Base-by-base conservation (phyloP, 331 rosid species). In the Pyrus hybrid region DNA sequence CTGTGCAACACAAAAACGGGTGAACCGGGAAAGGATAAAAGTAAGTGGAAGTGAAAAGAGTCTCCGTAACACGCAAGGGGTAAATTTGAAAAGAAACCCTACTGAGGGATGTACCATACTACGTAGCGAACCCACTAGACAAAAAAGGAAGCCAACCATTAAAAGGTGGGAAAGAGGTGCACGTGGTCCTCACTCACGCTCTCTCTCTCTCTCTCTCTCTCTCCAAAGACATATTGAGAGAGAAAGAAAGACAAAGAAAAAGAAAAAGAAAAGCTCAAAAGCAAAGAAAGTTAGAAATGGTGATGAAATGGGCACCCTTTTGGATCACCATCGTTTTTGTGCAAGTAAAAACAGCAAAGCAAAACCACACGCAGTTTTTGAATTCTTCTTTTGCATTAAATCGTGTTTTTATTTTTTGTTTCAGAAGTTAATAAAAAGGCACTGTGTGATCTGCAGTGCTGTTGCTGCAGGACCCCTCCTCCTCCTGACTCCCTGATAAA, bases 141-240 rank as follows among this genome's bases (percentile, higher is more conserved):
- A 70, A 73, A 76, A 82, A 78, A 45, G 66, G 70, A 20, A 78
- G 80, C 58, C 51, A 69, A 80, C 89, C 92, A 80, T 86, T 73
- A 67, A 83, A 83, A 85, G 87, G 72, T 68, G 68, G 68, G 76
- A 77, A 79, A 76, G n/a, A 41, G 22, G 72, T 53, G 79, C 78
- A 81, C 69, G 87, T 83, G 93, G 93, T 80, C 88, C 89, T 17
- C 57, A 51, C 53, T 4, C 47, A 11, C 49, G 11, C 49, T 43
- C 53, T 13, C n/a, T n/a, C n/a, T n/a, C n/a, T n/a, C n/a, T n/a
- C 51, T 33, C 37, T 35, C 11, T 37, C 13, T 1, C 13, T 37
- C 4, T 37, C 2, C 9, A 18, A 13, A 25, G 4, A 70, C 9
- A 67, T 6, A 9, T n/a, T 74, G 2, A 12, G 10, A 32, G 14